Evolutionary conservation across 495 filamentous ascomycete species (phyloP).

Genomic region (Aspergillus nanangensis): DNA sequence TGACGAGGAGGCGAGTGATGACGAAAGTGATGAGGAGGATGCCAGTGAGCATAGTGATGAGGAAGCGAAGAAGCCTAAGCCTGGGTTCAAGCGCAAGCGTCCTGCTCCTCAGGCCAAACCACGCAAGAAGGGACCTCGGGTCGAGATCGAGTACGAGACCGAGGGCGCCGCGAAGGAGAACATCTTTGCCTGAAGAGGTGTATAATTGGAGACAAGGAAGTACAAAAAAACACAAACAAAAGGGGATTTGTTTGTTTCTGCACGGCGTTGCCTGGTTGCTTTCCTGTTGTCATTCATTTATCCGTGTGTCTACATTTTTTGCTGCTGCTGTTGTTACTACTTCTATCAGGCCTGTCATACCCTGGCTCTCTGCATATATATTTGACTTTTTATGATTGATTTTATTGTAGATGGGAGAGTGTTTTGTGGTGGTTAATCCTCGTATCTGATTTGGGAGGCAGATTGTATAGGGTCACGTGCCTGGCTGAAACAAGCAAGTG

Average conservation of each 20-base stretch:
- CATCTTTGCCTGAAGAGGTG: constrained; percentile 32
- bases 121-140: constrained; percentile 61
- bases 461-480: constrained; percentile 12
- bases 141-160: constrained; percentile 71
- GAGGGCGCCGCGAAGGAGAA: constrained; percentile 50
- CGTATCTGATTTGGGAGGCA: too few species aligned
- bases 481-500: constrained; percentile 8
- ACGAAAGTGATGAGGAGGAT: constrained; percentile 43
- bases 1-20: constrained; percentile 43
- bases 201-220: too few species aligned
- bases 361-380: constrained; percentile 19
- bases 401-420: too few species aligned
- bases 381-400: background rate
- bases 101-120: constrained; percentile 52
- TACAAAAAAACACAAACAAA: constrained; percentile 23
- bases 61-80: constrained; percentile 42
- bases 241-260: constrained; percentile 21
- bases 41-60: constrained; percentile 35
- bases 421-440: too few species aligned
- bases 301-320: background rate
- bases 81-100: constrained; percentile 67
- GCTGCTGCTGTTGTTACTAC: constrained; percentile 15
- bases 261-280: constrained; percentile 37
- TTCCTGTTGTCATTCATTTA: constrained; percentile 10
- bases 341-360: constrained; percentile 37